Base-by-base conservation (phyloP, 169 alveolate genomes). In the Cystoisospora suis region DNA sequence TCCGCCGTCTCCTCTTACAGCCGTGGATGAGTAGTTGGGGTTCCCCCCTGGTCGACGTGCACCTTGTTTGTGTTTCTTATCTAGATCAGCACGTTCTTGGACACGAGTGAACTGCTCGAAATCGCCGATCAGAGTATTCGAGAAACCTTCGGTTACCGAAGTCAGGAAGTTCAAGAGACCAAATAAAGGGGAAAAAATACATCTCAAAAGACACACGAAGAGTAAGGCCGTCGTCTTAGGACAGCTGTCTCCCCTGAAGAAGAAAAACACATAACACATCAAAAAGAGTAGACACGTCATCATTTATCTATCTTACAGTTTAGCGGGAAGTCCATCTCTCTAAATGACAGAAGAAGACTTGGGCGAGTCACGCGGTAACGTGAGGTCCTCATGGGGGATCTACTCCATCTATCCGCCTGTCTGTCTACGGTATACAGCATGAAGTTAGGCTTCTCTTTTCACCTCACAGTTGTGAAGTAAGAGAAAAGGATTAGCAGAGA, bases 61-160 rank as follows among this genome's bases (percentile, higher is more conserved):
- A 3, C n/a, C 34, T 38, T 86, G 91, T n/a, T 69, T 86, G 58
- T 87, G 91, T 34, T 87, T 87, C 47, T 92, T 87, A 91, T 90
- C 94, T 44, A 94, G 90, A 70, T 95, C 97, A 0, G 96, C 90
- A 32, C 96, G 86, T 46, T 95, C 96, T 75, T 94, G 96, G 32
- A 94, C 95, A 65, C 96, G 94, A 5, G 98, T 95, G 90, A 97
- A 97, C 90, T 97, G 97, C 92, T 97, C 98, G 75, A 97, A 96
- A 87, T 97, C 98, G 17, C 99, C 99, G 20, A 97, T 93, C 38
- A 97, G 93, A 17, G 97, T 96, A 72, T 96, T 97, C 40, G 99
- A 94, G 86, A 97, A 95, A 12, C 99, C 98, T 86, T 97, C 99
- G 27, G 97, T 95, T 32, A 97, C 91, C 75, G 97, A 94, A 46